Conservation (phyloP, 2,329 filamentous ascomycete genomes). For the Aspergillus texensis region DNA sequence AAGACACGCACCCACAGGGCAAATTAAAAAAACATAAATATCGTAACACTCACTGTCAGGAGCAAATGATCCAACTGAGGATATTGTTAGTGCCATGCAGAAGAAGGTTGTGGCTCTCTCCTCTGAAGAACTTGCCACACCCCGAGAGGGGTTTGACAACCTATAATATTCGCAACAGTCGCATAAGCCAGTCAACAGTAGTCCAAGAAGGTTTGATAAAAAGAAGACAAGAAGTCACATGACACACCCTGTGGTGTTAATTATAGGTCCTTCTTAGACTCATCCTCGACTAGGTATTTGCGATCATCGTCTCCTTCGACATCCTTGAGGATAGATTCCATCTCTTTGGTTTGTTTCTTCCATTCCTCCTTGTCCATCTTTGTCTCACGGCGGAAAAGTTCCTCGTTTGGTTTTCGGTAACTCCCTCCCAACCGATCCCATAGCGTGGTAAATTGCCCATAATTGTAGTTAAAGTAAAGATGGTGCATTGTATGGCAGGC, state of each 20-base stretch:
- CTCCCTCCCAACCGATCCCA: constrained; percentile 88
- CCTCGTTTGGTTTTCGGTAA: constrained; percentile 82
- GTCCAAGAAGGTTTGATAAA: not conserved
- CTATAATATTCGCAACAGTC: not conserved
- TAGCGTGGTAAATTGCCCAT: constrained; percentile 89
- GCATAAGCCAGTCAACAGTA: not conserved
- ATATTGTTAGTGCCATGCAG: not conserved
- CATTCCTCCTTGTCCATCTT: constrained; percentile 84
- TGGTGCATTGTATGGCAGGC: constrained; percentile 95
- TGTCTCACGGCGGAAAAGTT: constrained; percentile 79
- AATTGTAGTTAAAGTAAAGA: constrained; percentile 86
- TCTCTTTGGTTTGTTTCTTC: constrained; percentile 74
- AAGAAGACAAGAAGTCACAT: not conserved
- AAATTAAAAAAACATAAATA: constrained; percentile 16
- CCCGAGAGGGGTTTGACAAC: not conserved
- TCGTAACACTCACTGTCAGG: constrained; percentile 17
- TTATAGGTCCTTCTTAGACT: constrained; percentile 43
- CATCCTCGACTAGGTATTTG: constrained; percentile 39
- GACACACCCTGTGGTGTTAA: not conserved
- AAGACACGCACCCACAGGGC: not conserved
- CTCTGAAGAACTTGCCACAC: not conserved
- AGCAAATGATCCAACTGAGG: not conserved
- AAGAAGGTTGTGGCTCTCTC: not conserved
- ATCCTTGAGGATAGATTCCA: constrained; percentile 74
- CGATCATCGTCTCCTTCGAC: constrained; percentile 64